Base-by-base conservation (phyloP, 192 early-diverging fungal species). In the Podila epicladia region DNA sequence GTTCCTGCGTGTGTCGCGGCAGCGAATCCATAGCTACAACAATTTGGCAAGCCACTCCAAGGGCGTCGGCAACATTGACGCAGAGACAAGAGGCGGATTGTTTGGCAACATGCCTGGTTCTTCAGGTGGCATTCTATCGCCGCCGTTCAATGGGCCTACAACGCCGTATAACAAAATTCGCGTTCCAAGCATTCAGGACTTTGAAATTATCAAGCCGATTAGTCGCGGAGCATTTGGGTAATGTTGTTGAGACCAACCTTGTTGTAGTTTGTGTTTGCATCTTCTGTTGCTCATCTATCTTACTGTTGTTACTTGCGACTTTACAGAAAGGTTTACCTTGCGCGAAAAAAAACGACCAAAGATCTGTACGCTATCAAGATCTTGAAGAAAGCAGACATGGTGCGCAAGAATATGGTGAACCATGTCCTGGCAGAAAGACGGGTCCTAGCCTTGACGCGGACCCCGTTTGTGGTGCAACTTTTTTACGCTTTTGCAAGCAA, bases 381-480 rank as follows among this genome's bases (percentile, higher is more conserved):
- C 8, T 82, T 97, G 70, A 94, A 94, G 82, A 97, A 96, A 66
- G 93, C 93, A 53, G 94, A 97, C 74, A 96, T 97, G 93, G 95
- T 96, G 71, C 90, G 93, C 71, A 97, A 97, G 85, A 97, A 97
- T 79, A 96, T 97, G 96, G 93, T 95, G n/a, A 93, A 91, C 31
- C 95, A 97, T 64, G 94, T 95, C 15, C 83, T 95, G 33, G 94
- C 95, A 7, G 96, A 97, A 84, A 86, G 94, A 65, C 91, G 94
- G 24, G 96, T 94, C 32, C 82, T 97, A 45, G 92, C 93, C 41
- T 73, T 97, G 63, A 87, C 93, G 13, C 76, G 86, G 20, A 95
- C 94, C 1, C 95, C 94, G 3, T 97, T 93, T 86, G 94, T 97
- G 17, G 96, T 97, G 20, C 93, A 93, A 79, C 87, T 97, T n/a